Percentiles rank a stretch among this genome's conserved stretches.
Conservation (phyloP, 768 basidiomycete species). For the Cantharellus cinnabarinus region DNA sequence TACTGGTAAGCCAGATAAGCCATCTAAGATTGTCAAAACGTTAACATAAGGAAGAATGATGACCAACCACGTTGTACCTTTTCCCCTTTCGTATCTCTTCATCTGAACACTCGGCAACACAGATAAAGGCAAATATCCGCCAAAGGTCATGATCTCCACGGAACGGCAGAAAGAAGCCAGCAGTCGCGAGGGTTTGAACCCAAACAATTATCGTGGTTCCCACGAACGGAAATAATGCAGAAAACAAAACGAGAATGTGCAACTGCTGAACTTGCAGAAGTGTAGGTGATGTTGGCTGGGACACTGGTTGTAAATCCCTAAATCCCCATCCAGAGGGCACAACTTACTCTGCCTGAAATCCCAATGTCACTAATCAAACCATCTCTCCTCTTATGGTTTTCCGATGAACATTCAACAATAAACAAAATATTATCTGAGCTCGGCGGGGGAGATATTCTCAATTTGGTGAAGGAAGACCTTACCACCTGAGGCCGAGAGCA, state of each 20-base stretch:
- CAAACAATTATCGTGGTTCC: conserved; percentile 71
- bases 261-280: not conserved
- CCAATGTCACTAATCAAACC: too few species aligned
- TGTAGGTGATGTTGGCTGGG: not conserved
- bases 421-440: not conserved
- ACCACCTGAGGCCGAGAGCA: not conserved
- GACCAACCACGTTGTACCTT: not conserved
- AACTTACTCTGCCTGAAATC: not conserved
- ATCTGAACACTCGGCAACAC: not conserved
- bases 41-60: not conserved
- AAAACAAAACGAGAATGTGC: conserved; percentile 54
- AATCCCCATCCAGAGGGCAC: not conserved
- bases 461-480: not conserved
- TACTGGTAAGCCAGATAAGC: not conserved
- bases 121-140: not conserved
- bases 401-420: too few species aligned
- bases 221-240: conserved; percentile 57
- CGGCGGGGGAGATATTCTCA: not conserved
- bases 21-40: not conserved
- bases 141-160: conserved; percentile 43
- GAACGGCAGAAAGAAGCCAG: conserved; percentile 61
- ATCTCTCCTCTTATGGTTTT: too few species aligned
- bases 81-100: not conserved
- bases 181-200: conserved; percentile 67
- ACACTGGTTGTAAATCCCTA: not conserved